Conservation (phyloP, 257 asterid species). For the Paulownia fortunei region DNA sequence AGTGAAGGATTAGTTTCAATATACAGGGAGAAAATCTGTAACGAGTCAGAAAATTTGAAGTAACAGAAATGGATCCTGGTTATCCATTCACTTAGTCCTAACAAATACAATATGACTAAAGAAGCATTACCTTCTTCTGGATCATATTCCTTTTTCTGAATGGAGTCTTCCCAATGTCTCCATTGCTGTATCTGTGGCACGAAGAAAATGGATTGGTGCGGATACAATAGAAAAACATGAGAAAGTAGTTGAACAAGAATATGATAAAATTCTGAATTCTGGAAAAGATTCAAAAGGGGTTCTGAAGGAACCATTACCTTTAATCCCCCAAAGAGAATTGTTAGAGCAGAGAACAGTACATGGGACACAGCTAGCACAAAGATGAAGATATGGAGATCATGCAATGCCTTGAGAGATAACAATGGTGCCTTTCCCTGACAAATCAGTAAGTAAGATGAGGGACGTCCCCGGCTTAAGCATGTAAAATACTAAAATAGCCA, state of each 20-base stretch:
- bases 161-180: slow-evolving; percentile 61
- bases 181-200: slow-evolving; percentile 52
- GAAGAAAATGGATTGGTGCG: not conserved
- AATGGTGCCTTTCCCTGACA: slow-evolving; percentile 63
- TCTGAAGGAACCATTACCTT: slow-evolving; percentile 40
- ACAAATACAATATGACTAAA: too few relatives aligned
- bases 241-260: not conserved
- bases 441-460: not conserved
- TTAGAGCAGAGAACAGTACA: slow-evolving; percentile 66
- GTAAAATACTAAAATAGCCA: not conserved
- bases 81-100: too few relatives aligned
- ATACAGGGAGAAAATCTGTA: not conserved
- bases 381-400: slow-evolving; percentile 81
- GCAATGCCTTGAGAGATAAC: slow-evolving; percentile 65
- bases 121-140: slow-evolving; percentile 41
- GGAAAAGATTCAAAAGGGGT: not conserved
- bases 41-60: not conserved
- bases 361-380: slow-evolving; percentile 77
- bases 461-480: not conserved
- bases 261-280: not conserved
- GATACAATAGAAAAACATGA: not conserved
- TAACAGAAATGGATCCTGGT: too few relatives aligned
- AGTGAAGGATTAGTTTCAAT: not conserved
- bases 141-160: slow-evolving; percentile 35
- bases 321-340: slow-evolving; percentile 65